These are phyloP conservation scores for Kluyveromyces nonfermentans DNA, from an alignment of 805 yeast genomes.

Conservation along the genomic window DNA sequence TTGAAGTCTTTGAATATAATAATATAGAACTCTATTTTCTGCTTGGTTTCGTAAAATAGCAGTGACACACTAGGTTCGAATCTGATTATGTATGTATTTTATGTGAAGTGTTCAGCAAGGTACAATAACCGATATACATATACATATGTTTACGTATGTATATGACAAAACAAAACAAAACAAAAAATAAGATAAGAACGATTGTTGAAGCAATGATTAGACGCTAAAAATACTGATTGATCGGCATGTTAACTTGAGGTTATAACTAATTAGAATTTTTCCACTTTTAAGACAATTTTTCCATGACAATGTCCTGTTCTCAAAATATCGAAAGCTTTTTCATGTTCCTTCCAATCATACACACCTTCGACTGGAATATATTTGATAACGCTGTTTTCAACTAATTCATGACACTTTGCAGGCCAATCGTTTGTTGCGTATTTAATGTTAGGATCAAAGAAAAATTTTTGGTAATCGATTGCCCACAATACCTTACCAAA, in stretches of 20 bases:
- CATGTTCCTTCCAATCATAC: conserved; percentile 44
- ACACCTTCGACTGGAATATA: conserved; percentile 44
- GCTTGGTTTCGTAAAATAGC: not conserved
- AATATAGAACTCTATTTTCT: too few species aligned
- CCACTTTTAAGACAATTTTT: conserved; percentile 49
- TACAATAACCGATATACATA: not conserved
- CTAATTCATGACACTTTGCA: conserved; percentile 34
- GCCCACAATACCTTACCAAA: conserved; percentile 31
- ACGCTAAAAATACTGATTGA: not conserved
- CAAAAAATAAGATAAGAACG: conserved; percentile 1
- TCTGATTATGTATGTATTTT: not conserved
- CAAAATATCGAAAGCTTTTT: conserved; percentile 46
- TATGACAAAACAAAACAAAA: conserved; percentile 4
- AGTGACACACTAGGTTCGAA: not conserved
- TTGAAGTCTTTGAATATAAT: not conserved
- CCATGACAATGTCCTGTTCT: conserved; percentile 51
- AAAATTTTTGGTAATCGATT: conserved; percentile 30
- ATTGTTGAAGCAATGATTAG: not conserved
- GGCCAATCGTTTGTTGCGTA: conserved; percentile 32
- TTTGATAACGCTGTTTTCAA: conserved; percentile 38
- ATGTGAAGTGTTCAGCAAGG: not conserved
- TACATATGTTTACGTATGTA: too few species aligned
- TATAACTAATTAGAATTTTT: conserved; percentile 29
- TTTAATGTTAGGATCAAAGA: conserved; percentile 27
- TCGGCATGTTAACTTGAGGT: too few species aligned